phyloP scores from a whole-genome alignment of 768 basidiomycete genomes.

The Tulasnella sp. region DNA sequence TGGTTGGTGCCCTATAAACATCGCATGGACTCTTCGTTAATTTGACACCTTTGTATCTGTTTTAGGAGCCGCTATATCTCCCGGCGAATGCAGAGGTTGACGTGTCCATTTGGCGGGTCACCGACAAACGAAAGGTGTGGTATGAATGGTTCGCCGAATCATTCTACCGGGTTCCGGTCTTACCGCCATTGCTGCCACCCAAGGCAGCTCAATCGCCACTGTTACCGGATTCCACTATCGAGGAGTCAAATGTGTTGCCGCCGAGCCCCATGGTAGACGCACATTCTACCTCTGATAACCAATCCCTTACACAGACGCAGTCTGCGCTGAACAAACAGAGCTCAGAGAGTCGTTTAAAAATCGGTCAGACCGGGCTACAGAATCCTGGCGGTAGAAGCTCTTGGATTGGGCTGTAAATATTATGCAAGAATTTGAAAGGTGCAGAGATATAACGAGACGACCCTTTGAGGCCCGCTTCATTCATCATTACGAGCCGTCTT shows the following conservation, averaged over 20 bases:
- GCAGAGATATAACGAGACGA: no score
- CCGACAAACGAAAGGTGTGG: conserved; percentile 85
- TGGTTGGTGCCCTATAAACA: conserved; percentile 21
- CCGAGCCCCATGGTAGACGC: conserved; percentile 70
- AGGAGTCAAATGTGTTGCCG: conserved; percentile 8
- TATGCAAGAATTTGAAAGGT: background rate
- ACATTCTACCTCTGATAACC: conserved; percentile 16
- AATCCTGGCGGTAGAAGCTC: conserved; percentile 85
- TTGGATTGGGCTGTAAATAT: conserved; percentile 73
- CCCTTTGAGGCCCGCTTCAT: no score
- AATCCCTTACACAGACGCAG: conserved; percentile 15
- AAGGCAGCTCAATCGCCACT: background rate
- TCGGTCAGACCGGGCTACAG: conserved; percentile 87
- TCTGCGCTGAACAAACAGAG: conserved; percentile 18
- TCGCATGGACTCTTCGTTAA: background rate
- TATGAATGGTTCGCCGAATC: conserved; percentile 98
- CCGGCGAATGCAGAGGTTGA: conserved; percentile 87
- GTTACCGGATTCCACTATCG: background rate
- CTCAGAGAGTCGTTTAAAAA: conserved; percentile 45
- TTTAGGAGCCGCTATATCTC: conserved; percentile 83
- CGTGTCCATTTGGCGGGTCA: conserved; percentile 89
- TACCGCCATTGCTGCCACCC: background rate
- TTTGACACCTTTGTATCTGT: background rate
- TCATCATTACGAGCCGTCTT: no score
- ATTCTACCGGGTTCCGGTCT: conserved; percentile 39